These are phyloP conservation scores for Geranomyces variabilis DNA, from an alignment of 192 early-diverging fungal genomes.

Conservation along the genomic window DNA sequence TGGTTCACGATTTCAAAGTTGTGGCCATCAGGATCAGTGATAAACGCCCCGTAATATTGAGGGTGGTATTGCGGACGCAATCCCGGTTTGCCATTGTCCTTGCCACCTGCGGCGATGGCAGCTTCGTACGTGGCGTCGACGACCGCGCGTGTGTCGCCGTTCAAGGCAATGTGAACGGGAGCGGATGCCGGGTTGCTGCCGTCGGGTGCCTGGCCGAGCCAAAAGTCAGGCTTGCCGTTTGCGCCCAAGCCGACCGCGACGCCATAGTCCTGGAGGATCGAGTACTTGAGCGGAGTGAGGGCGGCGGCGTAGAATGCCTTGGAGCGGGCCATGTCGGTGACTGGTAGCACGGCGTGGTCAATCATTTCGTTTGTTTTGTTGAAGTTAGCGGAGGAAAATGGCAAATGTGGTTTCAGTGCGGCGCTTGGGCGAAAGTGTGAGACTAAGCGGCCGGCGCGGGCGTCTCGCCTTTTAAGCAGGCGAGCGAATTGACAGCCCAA, in stretches of 20 bases:
- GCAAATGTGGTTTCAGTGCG: no score
- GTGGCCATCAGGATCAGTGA: constrained; percentile 33
- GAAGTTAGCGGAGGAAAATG: no score
- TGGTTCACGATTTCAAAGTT: constrained; percentile 25
- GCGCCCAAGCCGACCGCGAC: neutral
- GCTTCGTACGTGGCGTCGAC: constrained; percentile 35
- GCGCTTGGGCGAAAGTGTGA: no score
- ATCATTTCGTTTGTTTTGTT: constrained; percentile 2
- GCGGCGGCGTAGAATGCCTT: constrained; percentile 8
- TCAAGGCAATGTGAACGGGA: neutral
- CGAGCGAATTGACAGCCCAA: no score
- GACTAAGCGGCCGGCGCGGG: no score
- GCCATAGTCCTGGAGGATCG: neutral
- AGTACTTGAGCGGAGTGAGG: constrained; percentile 1
- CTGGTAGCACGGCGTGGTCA: constrained; percentile 2
- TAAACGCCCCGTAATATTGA: constrained; percentile 36
- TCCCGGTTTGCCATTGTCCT: constrained; percentile 36
- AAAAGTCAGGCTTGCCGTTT: constrained; percentile 9
- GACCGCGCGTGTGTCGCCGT: neutral
- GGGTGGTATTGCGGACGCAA: constrained; percentile 28
- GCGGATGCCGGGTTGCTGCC: neutral
- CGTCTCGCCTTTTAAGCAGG: no score
- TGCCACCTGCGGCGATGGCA: constrained; percentile 35
- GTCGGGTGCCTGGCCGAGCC: neutral
- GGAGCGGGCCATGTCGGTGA: constrained; percentile 10